Evolutionary conservation across 2,329 filamentous ascomycete genomes (phyloP).

Genomic region (Fusarium buxicola): DNA sequence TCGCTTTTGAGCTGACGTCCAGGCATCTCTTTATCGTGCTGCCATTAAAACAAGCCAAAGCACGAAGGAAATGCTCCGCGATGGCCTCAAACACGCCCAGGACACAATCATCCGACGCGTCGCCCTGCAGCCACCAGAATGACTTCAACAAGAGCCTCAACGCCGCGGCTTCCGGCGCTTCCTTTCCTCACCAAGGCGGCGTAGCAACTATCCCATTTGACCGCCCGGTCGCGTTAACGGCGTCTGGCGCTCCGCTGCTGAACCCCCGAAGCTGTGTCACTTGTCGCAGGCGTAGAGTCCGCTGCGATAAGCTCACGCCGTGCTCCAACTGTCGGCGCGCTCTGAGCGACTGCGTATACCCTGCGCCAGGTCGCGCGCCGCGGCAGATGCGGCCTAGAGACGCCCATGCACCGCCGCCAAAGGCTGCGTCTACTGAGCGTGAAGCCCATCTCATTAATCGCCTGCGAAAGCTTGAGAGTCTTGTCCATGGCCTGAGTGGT

Average conservation of each 20-base stretch:
- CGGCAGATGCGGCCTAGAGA: constrained; percentile 72
- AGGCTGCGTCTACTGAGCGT: constrained; percentile 65
- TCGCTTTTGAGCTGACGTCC: too few species aligned
- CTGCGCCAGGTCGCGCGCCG: constrained; percentile 77
- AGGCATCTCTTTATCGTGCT: too few species aligned
- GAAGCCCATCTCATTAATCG: constrained; percentile 77
- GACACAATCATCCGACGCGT: constrained; percentile 26
- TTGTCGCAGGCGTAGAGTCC: constrained; percentile 71
- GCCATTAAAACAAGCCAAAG: too few species aligned
- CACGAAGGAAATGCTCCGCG: neutral
- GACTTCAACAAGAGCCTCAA: constrained; percentile 1
- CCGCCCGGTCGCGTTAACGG: constrained; percentile 36
- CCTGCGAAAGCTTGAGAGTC: constrained; percentile 77
- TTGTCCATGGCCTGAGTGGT: constrained; percentile 75
- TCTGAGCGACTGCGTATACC: constrained; percentile 77
- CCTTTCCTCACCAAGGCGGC: constrained; percentile 13
- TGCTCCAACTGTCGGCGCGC: constrained; percentile 65
- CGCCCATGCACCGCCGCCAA: constrained; percentile 64
- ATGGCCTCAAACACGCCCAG: constrained; percentile 30
- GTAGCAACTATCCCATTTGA: constrained; percentile 33
- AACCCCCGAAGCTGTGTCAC: constrained; percentile 62
- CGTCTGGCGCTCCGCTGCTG: constrained; percentile 47
- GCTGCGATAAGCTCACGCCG: constrained; percentile 80
- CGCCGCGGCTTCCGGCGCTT: constrained; percentile 10
- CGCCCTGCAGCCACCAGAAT: constrained; percentile 7